A percentile compares a stretch with the other conserved stretches of the same genome.
These are phyloP conservation scores for Pulveroboletus sp. DNA, from an alignment of 768 basidiomycete genomes.

Conservation along the genomic window DNA sequence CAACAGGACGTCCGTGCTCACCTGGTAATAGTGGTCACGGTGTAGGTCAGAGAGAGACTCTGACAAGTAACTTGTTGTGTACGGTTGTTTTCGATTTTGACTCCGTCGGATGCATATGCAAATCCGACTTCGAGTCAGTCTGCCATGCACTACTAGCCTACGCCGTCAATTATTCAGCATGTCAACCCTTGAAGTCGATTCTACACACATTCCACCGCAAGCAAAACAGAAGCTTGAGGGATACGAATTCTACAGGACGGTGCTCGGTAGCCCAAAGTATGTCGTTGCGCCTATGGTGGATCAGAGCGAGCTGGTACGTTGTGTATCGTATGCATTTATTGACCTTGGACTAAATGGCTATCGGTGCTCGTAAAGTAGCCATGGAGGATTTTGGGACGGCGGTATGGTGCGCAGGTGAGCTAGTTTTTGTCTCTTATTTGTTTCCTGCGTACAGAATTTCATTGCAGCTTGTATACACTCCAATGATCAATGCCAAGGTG, in stretches of 20 bases:
- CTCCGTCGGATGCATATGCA: background rate
- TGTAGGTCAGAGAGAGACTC: no score
- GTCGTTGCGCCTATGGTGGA: constrained; percentile 99
- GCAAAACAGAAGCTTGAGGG: constrained; percentile 52
- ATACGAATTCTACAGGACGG: constrained; percentile 78
- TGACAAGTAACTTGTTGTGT: constrained; percentile 5
- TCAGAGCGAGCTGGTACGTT: constrained; percentile 88
- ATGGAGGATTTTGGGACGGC: constrained; percentile 81
- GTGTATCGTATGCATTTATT: background rate
- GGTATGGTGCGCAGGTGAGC: constrained; percentile 75
- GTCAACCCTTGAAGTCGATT: constrained; percentile 1
- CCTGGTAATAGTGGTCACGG: no score
- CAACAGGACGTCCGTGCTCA: no score
- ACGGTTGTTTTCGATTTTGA: background rate
- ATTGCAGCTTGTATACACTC: constrained; percentile 81
- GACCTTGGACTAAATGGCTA: background rate
- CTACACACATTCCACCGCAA: background rate
- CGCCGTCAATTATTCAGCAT: constrained; percentile 7
- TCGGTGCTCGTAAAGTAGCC: constrained; percentile 52
- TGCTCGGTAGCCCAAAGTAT: constrained; percentile 82
- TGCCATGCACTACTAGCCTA: constrained; percentile 9
- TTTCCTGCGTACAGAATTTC: background rate
- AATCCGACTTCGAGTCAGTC: background rate
- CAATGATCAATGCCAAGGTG: constrained; percentile 97
- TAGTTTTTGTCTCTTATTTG: background rate